Base-by-base conservation (phyloP, 225 moss, liverwort and hornwort species). In the Rhytidiadelphus loreus region DNA sequence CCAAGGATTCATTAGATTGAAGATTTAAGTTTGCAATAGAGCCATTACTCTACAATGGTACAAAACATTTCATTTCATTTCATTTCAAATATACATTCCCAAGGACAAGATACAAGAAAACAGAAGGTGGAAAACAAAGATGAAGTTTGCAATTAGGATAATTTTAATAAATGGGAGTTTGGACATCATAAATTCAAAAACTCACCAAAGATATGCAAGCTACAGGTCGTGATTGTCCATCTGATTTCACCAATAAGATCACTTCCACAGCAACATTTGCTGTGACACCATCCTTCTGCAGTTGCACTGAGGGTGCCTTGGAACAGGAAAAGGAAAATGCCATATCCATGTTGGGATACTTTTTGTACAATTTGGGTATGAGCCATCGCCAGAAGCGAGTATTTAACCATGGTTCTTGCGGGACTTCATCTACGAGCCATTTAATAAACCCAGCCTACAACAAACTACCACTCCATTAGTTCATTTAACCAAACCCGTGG, bases 331-430 rank as follows among this genome's bases (percentile, higher is more conserved):
- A 97, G 86, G 85, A 89, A 21, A 99, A 48, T 23, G 88, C 91
- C 96, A 99, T 99, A 62, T 96, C 96, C 85, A 90, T 83, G 48
- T 97, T 99, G 61, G 97, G 98, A 83, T 96, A 99, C 65, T 97
- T 96, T 85, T 90, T 96, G 82, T 97, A 95, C 58, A 99, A 92
- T 91, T 96, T 95, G 76, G 97, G 96, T 73, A 97, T 95, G 33
- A 99, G 83, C 89, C 91, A 99, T 75, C 92, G 93, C 98, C 98
- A 99, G 85, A 93, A 96, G 68, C 94, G 95, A 29, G 98, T 99
- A 61, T 99, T 99, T 58, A 99, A 77, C 92, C 95, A 96, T 69
- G 95, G 90, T 64, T 95, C 94, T 86, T 95, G 93, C 6, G 91
- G 96, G 52, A 96, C 88, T 35, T 90, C 83, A 80, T 99, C 96